Percentiles rank a stretch among this genome's conserved stretches.
Conservation (phyloP, 2,329 filamentous ascomycete species). For the Colletotrichum cereale region DNA sequence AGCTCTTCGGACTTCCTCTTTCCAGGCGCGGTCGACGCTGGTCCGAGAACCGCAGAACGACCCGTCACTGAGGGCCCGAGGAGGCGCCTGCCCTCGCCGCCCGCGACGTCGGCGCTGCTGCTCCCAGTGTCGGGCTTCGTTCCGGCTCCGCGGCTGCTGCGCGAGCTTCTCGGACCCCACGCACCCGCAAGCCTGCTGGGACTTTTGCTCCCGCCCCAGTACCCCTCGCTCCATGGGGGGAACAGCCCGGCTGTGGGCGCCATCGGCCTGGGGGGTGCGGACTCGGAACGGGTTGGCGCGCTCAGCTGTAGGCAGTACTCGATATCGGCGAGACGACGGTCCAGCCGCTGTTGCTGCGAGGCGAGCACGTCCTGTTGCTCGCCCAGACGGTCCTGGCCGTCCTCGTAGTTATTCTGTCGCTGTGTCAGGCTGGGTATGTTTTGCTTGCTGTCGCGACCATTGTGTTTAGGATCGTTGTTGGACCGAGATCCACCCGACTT, state of each 20-base stretch:
- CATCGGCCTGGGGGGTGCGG: background rate
- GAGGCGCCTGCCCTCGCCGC: background rate
- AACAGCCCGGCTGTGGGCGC: background rate
- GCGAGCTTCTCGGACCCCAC: background rate
- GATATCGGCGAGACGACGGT: constrained; percentile 4
- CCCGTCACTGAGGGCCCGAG: background rate
- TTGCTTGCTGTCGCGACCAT: background rate
- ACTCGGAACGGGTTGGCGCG: background rate
- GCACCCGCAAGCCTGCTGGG: background rate
- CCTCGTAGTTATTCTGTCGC: constrained; percentile 4
- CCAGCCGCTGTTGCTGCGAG: constrained; percentile 18
- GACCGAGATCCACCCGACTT: background rate
- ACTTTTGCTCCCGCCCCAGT: constrained; percentile 11
- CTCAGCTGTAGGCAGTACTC: background rate
- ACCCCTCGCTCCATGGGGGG: background rate
- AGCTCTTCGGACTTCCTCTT: background rate
- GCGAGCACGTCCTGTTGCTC: constrained; percentile 18
- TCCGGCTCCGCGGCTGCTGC: background rate
- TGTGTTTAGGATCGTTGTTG: background rate
- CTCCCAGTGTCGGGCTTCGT: background rate
- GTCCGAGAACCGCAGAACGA: background rate
- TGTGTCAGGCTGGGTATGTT: background rate
- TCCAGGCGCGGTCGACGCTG: too few relatives aligned
- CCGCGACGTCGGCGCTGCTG: background rate
- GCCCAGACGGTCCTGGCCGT: constrained; percentile 7